Evolutionary conservation across 208 protist genomes (phyloP).

Genomic region (Leptomonas pyrrhocoris): DNA sequence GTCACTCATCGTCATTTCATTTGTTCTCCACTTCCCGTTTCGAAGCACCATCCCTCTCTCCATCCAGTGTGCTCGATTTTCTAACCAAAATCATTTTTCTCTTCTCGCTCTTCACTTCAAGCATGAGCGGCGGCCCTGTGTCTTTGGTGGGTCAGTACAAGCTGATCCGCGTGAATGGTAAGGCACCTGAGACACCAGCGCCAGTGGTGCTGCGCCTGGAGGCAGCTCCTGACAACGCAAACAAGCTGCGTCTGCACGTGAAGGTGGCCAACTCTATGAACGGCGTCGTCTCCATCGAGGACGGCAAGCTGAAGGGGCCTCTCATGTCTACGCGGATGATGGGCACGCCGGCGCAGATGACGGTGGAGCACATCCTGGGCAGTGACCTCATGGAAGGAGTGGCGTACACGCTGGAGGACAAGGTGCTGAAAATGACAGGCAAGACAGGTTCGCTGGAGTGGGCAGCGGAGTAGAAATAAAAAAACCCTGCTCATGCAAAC

Average conservation of each 20-base stretch:
- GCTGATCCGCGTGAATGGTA: conserved; percentile 38
- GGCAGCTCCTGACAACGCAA: background rate
- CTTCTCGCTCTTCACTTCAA: background rate
- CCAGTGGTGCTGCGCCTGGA: conserved; percentile 20
- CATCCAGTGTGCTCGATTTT: background rate
- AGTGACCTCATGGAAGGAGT: conserved; percentile 44
- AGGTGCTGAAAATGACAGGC: conserved; percentile 36
- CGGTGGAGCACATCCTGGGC: conserved; percentile 45
- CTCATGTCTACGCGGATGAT: conserved; percentile 49
- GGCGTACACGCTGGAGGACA: conserved; percentile 26
- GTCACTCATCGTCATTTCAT: no score
- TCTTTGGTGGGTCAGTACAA: conserved; percentile 30
- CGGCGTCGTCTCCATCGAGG: conserved; percentile 23
- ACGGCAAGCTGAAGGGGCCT: conserved; percentile 43
- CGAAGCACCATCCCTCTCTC: no score
- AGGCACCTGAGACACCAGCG: conserved; percentile 6
- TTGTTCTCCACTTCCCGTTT: no score
- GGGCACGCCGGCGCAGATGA: conserved; percentile 35
- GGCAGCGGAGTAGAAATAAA: conserved; percentile 6
- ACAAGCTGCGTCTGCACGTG: conserved; percentile 18
- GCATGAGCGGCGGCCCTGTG: conserved; percentile 4
- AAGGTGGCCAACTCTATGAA: conserved; percentile 46
- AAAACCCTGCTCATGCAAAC: background rate
- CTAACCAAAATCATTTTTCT: background rate
- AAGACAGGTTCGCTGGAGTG: conserved; percentile 39